Percentiles rank a stretch among this genome's conserved stretches.
These are phyloP conservation scores for Ceratocystis cubensis DNA, from an alignment of 2,329 filamentous ascomycete species.

Conservation along the genomic window DNA sequence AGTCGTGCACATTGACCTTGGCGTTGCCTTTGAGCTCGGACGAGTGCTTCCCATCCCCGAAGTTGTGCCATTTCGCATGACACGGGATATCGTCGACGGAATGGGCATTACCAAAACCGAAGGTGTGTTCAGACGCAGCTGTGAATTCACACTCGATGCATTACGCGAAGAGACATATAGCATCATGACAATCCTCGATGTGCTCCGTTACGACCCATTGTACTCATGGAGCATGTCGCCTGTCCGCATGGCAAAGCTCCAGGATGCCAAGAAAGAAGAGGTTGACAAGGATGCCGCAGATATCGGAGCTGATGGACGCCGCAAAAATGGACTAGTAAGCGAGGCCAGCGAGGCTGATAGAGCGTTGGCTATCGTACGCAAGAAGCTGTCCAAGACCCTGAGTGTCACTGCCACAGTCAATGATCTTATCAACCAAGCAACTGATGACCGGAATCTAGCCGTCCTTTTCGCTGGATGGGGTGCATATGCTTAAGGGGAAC, in stretches of 20 bases:
- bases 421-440: constrained; percentile 90
- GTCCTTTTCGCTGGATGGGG: constrained; percentile 62
- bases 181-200: constrained; percentile 97
- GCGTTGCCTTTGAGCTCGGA: constrained; percentile 93
- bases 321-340: constrained; percentile 28
- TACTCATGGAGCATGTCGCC: constrained; percentile 89
- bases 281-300: constrained; percentile 24
- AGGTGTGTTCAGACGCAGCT: constrained; percentile 93
- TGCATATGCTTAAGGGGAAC: constrained; percentile 32
- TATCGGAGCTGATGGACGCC: constrained; percentile 17
- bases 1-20: constrained; percentile 91
- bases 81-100: constrained; percentile 86
- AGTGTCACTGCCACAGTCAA: constrained; percentile 94
- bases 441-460: constrained; percentile 82
- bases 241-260: constrained; percentile 50
- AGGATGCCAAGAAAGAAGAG: constrained; percentile 33
- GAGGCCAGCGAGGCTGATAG: constrained; percentile 69
- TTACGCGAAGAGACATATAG: constrained; percentile 89
- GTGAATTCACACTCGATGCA: constrained; percentile 92
- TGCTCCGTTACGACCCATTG: constrained; percentile 92
- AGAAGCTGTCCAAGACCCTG: constrained; percentile 87
- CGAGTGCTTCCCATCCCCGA: constrained; percentile 91
- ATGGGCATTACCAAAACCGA: constrained; percentile 95
- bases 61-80: constrained; percentile 87
- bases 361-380: constrained; percentile 82